Evolutionary conservation across 1,139 yeast species (phyloP), one percentile per base, ranked within the genome.

Genomic region (Magnusiomyces sp.): DNA sequence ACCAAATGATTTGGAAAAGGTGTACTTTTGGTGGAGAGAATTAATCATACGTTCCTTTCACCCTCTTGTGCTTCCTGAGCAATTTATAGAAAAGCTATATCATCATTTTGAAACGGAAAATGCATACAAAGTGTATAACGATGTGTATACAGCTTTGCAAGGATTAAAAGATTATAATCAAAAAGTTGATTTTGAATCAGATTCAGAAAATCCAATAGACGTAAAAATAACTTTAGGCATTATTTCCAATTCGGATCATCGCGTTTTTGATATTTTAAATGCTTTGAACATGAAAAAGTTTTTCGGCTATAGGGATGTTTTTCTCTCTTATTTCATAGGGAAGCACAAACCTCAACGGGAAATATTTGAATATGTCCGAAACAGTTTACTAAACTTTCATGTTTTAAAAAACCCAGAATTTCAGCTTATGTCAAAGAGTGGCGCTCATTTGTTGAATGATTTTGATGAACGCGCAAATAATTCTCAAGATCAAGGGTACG

Each of bases 191-290:
- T 7, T 17, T 2, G 14, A n/a, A 9, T 29, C 19, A 17, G 10
- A 6, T 10, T 19, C 27, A 14, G 42, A 13, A 14, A 23, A 19
- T 20, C 17, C n/a, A 27, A 20, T n/a, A 7, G 2, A n/a, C 38
- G 40, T 37, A 6, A 7, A 17, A 31, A 23, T 42, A n/a, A 42
- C 16, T 14, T 42, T 19, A 43, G 64, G 60, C n/a, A 48, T 62
- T 3, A 39, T 62, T n/a, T 58, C 63, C 14, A 62, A 62, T 40
- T 56, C 62, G 11, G 66, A 62, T 42, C 58, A 63, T 5, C 43
- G 62, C 29, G 51, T 59, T 34, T 43, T 56, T 16, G 20, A n/a
- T 9, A 51, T 62, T 7, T 46, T 62, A 5, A 48, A 55, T 5
- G 53, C 48, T 27, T 48, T 60, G 2, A 43, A 58, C 36, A 39